Evolutionary conservation across 2,329 filamentous ascomycete genomes (phyloP).

Genomic region (Talaromyces sp.): DNA sequence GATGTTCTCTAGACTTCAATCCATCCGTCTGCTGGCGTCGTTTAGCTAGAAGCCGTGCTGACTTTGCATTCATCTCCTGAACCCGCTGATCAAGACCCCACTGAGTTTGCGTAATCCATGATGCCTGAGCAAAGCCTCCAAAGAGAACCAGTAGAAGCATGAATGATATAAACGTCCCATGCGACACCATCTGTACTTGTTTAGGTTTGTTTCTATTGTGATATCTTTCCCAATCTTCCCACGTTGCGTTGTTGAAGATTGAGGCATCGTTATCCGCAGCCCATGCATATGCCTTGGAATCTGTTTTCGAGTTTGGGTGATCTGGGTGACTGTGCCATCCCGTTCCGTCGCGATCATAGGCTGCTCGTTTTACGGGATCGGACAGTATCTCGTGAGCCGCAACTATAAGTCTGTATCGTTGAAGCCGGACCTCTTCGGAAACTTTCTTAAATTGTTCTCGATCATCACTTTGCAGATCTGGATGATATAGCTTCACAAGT

Average conservation of each 20-base stretch:
- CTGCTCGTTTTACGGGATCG: slow-evolving; percentile 70
- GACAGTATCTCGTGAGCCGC: slow-evolving; percentile 85
- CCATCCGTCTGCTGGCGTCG: slow-evolving; percentile 51
- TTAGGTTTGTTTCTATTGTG: slow-evolving; percentile 53
- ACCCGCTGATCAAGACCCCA: slow-evolving; percentile 63
- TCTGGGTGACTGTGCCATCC: slow-evolving; percentile 66
- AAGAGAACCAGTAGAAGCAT: slow-evolving; percentile 66
- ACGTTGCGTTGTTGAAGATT: slow-evolving; percentile 76
- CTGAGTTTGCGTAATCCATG: slow-evolving; percentile 62
- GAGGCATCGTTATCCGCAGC: slow-evolving; percentile 36
- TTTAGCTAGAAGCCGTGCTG: slow-evolving; percentile 55
- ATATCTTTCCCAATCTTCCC: slow-evolving; percentile 96
- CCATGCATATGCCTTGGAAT: slow-evolving; percentile 20
- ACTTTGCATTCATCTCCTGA: slow-evolving; percentile 63
- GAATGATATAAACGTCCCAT: slow-evolving; percentile 72
- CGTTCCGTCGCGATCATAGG: slow-evolving; percentile 76
- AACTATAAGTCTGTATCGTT: slow-evolving; percentile 85
- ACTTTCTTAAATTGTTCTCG: slow-evolving; percentile 46
- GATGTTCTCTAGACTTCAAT: slow-evolving; percentile 53
- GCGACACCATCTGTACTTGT: slow-evolving; percentile 62
- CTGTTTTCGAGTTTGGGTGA: slow-evolving; percentile 16
- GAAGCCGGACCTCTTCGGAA: slow-evolving; percentile 64
- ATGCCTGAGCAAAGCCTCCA: slow-evolving; percentile 69
- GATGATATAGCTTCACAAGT: slow-evolving; percentile 94
- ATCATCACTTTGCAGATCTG: slow-evolving; percentile 61